Percentiles rank a stretch among this genome's conserved stretches.
phyloP scores from a whole-genome alignment of 768 basidiomycete species.

The Collybiopsis luxurians region DNA sequence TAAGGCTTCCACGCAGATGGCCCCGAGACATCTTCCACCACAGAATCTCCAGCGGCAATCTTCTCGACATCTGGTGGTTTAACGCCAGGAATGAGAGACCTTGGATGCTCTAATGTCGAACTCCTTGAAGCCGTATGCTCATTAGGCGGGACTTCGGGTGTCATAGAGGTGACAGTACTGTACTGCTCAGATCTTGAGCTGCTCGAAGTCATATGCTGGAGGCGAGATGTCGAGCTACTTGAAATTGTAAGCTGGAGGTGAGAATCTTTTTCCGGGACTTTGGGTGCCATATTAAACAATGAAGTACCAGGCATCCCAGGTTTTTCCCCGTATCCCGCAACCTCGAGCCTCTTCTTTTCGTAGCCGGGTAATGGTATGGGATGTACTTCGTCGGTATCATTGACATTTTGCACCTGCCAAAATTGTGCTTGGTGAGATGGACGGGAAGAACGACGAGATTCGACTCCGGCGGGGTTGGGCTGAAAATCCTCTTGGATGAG shows the following conservation, averaged over 20 bases:
- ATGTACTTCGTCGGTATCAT: neutral
- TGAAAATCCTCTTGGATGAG: neutral
- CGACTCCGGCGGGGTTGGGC: neutral
- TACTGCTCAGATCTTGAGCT: neutral
- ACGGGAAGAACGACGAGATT: neutral
- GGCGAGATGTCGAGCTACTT: neutral
- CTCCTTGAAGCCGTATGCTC: neutral
- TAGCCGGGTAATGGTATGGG: neutral
- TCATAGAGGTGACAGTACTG: neutral
- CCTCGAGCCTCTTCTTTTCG: neutral
- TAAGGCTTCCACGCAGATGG: neutral
- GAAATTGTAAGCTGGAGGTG: neutral
- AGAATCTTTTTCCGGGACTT: neutral
- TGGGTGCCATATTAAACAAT: neutral
- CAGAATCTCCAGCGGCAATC: too few relatives aligned
- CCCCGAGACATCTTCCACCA: neutral
- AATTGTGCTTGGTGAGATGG: neutral
- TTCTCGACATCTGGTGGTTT: too few relatives aligned
- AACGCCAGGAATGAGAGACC: too few relatives aligned
- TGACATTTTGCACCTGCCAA: conserved; percentile 2
- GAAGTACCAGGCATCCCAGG: neutral
- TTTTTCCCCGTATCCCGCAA: neutral
- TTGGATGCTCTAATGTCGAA: neutral
- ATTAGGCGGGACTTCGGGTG: neutral
- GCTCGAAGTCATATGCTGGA: neutral